phyloP scores from a whole-genome alignment of 345 rosid genomes.

The Aegle marmelos region DNA sequence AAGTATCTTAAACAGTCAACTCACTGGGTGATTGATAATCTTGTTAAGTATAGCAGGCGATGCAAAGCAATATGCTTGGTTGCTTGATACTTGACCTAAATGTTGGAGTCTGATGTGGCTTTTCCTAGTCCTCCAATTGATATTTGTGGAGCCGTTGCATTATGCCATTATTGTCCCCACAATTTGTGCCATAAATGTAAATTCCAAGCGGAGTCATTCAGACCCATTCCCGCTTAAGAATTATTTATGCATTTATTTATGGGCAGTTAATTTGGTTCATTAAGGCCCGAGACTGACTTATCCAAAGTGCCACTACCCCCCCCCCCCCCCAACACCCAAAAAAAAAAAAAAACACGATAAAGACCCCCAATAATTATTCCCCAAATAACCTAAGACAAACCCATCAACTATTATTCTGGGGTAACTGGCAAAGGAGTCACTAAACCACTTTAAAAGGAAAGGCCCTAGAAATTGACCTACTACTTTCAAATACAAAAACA shows the following conservation, averaged over 20 bases:
- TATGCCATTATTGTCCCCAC: not conserved
- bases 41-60: not conserved
- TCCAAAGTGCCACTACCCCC: not conserved
- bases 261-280: not conserved
- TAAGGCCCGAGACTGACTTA: not conserved
- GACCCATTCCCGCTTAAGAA: not conserved
- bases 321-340: too few species aligned
- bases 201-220: not conserved
- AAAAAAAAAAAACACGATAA: too few species aligned
- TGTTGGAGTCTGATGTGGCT: slow-evolving; percentile 20
- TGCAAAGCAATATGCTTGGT: not conserved
- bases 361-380: not conserved
- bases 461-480: not conserved
- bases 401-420: too few species aligned
- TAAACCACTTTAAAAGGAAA: not conserved
- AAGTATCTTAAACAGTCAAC: not conserved
- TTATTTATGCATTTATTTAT: not conserved
- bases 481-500: not conserved
- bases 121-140: not conserved
- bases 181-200: not conserved
- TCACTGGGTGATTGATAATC: not conserved
- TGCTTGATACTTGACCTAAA: not conserved
- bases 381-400: too few species aligned
- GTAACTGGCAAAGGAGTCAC: not conserved
- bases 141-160: not conserved